Evolutionary conservation across 2,329 filamentous ascomycete genomes (phyloP).

Genomic region (Calonectria ilicicola): DNA sequence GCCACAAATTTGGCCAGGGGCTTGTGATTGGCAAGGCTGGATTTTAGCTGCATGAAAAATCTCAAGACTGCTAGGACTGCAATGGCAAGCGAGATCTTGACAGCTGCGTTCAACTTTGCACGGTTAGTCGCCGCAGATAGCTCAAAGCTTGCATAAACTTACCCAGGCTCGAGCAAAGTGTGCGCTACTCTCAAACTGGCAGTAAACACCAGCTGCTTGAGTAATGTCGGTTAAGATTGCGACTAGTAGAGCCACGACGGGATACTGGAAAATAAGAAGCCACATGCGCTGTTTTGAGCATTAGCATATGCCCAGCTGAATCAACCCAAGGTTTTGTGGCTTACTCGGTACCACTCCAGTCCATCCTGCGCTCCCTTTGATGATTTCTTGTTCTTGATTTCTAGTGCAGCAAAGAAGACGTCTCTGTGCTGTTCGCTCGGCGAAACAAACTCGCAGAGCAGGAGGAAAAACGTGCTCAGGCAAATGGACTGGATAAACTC

Average conservation of each 20-base stretch:
- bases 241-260: conserved; percentile 19
- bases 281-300: conserved; percentile 26
- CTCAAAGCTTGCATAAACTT: conserved; percentile 2
- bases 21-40: conserved; percentile 28
- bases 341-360: conserved; percentile 30
- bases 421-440: conserved; percentile 26
- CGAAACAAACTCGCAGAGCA: conserved; percentile 34
- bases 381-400: not conserved
- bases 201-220: conserved; percentile 27
- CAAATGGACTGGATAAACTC: conserved; percentile 30
- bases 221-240: conserved; percentile 30
- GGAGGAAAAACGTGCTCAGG: conserved; percentile 32
- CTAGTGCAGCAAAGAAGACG: conserved; percentile 32
- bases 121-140: not conserved
- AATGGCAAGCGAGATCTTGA: conserved; percentile 14
- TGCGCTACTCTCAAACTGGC: conserved; percentile 15
- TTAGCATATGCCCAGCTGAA: not conserved
- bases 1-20: conserved; percentile 34
- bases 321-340: not conserved
- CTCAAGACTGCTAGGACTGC: conserved; percentile 27
- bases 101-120: not conserved
- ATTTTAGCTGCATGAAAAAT: conserved; percentile 33
- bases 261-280: conserved; percentile 37
- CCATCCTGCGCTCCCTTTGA: not conserved
- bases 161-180: conserved; percentile 28